A percentile compares a stretch with the other conserved stretches of the same genome.
These are phyloP conservation scores for Trametes cubensis DNA, from an alignment of 768 basidiomycete species.

Conservation along the genomic window DNA sequence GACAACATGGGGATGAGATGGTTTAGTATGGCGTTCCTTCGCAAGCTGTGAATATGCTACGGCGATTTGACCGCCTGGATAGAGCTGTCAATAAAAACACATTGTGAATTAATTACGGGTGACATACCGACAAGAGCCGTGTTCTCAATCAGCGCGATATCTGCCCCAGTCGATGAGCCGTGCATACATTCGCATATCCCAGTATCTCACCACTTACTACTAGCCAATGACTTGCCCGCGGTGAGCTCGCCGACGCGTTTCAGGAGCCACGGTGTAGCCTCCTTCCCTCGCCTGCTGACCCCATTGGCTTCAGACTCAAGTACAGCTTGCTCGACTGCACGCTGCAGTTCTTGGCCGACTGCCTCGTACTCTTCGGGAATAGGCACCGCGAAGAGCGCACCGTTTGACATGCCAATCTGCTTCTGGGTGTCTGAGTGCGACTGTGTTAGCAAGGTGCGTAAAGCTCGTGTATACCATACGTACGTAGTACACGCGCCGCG, in stretches of 20 bases:
- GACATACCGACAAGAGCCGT: slow-evolving; percentile 78
- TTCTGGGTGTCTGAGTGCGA: slow-evolving; percentile 59
- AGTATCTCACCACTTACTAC: slow-evolving; percentile 49
- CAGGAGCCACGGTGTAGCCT: slow-evolving; percentile 94
- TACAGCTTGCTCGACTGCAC: slow-evolving; percentile 82
- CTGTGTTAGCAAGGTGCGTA: background rate
- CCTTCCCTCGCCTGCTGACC: slow-evolving; percentile 79
- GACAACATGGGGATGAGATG: slow-evolving; percentile 11
- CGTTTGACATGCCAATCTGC: slow-evolving; percentile 73
- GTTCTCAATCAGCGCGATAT: slow-evolving; percentile 88
- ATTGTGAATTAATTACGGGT: too few relatives aligned
- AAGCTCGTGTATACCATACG: slow-evolving; percentile 30
- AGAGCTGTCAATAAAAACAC: slow-evolving; percentile 9
- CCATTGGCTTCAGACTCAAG: slow-evolving; percentile 81
- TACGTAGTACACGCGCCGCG: slow-evolving; percentile 79
- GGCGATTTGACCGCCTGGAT: slow-evolving; percentile 75
- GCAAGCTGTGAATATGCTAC: slow-evolving; percentile 66
- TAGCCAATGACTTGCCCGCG: slow-evolving; percentile 68
- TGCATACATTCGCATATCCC: background rate
- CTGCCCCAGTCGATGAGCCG: slow-evolving; percentile 36
- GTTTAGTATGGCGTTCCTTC: background rate
- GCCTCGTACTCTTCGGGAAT: slow-evolving; percentile 79
- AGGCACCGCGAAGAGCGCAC: slow-evolving; percentile 84
- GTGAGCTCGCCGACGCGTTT: slow-evolving; percentile 82
- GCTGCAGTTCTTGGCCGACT: slow-evolving; percentile 69